Base-by-base conservation (phyloP, 2,329 filamentous ascomycete genomes). In the Metarhizium rileyi region DNA sequence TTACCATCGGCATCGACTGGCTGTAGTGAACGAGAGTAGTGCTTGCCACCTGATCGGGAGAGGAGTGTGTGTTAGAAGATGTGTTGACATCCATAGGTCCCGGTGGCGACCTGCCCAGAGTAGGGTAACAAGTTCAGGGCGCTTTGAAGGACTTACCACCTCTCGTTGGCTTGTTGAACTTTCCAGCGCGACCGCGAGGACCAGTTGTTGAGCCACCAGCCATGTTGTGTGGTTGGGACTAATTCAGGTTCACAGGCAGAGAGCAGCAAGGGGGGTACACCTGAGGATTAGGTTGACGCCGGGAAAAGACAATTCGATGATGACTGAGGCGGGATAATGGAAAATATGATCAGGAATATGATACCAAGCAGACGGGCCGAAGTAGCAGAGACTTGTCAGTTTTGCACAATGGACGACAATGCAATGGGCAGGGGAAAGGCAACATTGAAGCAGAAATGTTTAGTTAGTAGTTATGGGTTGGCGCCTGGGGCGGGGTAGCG, bases 111-210 rank as follows among this genome's bases (percentile, higher is more conserved):
- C n/a, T n/a, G n/a, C n/a, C n/a, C n/a, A n/a, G n/a, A n/a, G n/a
- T 16, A 36, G 33, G 8, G 8, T 36, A 5, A 5, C n/a, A 5
- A 2, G 33, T 36, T n/a, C 26, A 18, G 18, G 35, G n/a, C 14
- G 33, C 14, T 16, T 18, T 26, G 20, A 22, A 18, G 6, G n/a
- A 41, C 78, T 59, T 71, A 91, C 91, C 90, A 77, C 91, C 91
- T 71, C 91, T 80, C 59, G 88, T 90, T 58, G 86, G 89, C 75
- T 96, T 97, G 74, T 83, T 87, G 69, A 91, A 95, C 73, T 97
- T 97, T 70, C 90, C 89, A 61, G 86, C 90, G 65, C 90, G 86
- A 59, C 88, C 90, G 65, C 89, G 79, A 56, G 84, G 68, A 48
- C 66, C 63, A 38, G 67, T 61, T 55, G 72, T 73, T 49, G 67